Conservation (phyloP, 179 eudicot genomes). For the Camellia oleifera region DNA sequence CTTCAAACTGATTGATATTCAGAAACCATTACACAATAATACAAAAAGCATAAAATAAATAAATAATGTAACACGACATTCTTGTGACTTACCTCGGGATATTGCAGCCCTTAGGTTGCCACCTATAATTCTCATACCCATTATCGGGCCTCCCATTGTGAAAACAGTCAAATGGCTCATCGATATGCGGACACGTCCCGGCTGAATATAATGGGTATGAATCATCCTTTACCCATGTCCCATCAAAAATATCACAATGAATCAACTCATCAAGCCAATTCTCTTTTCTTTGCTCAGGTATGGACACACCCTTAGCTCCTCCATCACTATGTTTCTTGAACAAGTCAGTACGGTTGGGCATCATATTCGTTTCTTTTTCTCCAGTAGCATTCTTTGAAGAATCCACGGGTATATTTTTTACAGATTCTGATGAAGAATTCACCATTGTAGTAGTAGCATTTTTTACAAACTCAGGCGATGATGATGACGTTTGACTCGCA, state of each 20-base stretch:
- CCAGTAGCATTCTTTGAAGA: too few relatives aligned
- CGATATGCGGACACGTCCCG: conserved; percentile 71
- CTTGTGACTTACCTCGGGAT: conserved; percentile 55
- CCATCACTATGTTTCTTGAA: background rate
- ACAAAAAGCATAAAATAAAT: background rate
- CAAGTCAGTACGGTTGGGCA: background rate
- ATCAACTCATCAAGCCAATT: conserved; percentile 30
- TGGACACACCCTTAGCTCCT: background rate
- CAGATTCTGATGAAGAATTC: background rate
- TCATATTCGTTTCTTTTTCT: background rate
- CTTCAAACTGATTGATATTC: background rate
- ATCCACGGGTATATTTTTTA: too few relatives aligned
- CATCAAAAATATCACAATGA: conserved; percentile 59
- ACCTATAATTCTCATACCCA: conserved; percentile 55
- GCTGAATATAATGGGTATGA: conserved; percentile 55
- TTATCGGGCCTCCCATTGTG: conserved; percentile 58
- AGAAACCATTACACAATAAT: background rate
- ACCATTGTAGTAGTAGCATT: background rate
- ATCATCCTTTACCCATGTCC: conserved; percentile 69
- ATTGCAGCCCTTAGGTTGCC: conserved; percentile 64
- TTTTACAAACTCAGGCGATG: background rate
- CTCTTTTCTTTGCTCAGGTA: conserved; percentile 11
- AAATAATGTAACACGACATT: background rate
- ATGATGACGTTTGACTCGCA: too few relatives aligned
- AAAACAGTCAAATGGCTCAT: conserved; percentile 62